Percentiles rank a stretch among this genome's conserved stretches.
Evolutionary conservation across 2,329 filamentous ascomycete species (phyloP).

Genomic region (Hypoxylon sp.): DNA sequence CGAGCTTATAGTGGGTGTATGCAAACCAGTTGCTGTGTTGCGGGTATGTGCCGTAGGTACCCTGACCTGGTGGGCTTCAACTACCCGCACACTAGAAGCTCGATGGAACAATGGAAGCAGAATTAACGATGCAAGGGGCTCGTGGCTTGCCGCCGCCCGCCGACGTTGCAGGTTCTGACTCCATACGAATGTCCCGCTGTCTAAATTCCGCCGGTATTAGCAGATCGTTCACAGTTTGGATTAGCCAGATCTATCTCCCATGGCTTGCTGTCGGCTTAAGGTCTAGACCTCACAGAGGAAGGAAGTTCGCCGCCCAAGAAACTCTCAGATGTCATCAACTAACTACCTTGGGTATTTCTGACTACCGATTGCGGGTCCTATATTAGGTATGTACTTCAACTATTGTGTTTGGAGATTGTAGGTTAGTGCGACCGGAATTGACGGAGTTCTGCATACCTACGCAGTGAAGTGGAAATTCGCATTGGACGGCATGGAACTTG

Average conservation of each 20-base stretch:
- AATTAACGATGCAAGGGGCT: slow-evolving; percentile 45
- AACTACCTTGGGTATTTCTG: not conserved
- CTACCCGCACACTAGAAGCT: slow-evolving; percentile 44
- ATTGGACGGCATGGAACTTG: slow-evolving; percentile 33
- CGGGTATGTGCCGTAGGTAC: slow-evolving; percentile 37
- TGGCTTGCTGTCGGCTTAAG: not conserved
- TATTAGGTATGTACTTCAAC: not conserved
- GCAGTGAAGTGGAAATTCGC: slow-evolving; percentile 39
- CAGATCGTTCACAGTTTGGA: slow-evolving; percentile 3
- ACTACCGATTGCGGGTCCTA: not conserved
- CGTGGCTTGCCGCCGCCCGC: slow-evolving; percentile 44
- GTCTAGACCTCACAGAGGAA: not conserved
- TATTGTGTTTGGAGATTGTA: slow-evolving; percentile 9
- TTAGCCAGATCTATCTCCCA: slow-evolving; percentile 15
- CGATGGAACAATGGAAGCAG: slow-evolving; percentile 43
- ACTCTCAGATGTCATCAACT: not conserved
- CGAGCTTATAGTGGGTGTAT: not conserved
- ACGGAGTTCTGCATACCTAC: slow-evolving; percentile 38
- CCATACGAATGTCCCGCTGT: slow-evolving; percentile 36
- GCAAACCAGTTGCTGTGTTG: slow-evolving; percentile 15
- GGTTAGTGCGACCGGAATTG: slow-evolving; percentile 22
- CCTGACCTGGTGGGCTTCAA: slow-evolving; percentile 30
- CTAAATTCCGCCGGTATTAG: slow-evolving; percentile 11
- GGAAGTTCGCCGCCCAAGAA: not conserved
- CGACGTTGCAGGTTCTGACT: slow-evolving; percentile 41